Conservation (phyloP, 2,329 filamentous ascomycete species). For the Cladosporium velox region DNA sequence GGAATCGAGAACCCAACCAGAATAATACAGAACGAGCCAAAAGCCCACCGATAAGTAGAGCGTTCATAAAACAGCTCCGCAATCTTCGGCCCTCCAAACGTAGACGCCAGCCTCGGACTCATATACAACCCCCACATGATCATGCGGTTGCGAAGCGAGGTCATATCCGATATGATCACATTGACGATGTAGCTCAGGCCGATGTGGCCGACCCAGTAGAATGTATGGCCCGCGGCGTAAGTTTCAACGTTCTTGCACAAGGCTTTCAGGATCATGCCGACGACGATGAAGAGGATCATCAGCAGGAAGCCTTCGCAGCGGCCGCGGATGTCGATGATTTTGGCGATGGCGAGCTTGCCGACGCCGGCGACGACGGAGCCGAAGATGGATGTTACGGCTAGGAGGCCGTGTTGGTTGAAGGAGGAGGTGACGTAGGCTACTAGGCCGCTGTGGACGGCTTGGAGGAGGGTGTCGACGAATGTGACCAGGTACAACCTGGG, state of each 20-base stretch:
- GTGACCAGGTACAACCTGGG: slow-evolving; percentile 50
- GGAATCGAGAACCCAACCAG: slow-evolving; percentile 33
- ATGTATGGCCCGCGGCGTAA: slow-evolving; percentile 35
- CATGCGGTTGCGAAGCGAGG: slow-evolving; percentile 34
- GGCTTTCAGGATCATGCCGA: slow-evolving; percentile 35
- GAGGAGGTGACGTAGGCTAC: slow-evolving; percentile 44
- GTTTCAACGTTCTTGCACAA: slow-evolving; percentile 32
- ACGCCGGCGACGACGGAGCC: slow-evolving; percentile 41
- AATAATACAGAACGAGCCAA: slow-evolving; percentile 36
- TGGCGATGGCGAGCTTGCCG: slow-evolving; percentile 58
- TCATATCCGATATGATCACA: slow-evolving; percentile 38
- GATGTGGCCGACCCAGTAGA: slow-evolving; percentile 36
- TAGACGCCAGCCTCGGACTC: slow-evolving; percentile 37
- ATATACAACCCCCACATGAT: slow-evolving; percentile 35
- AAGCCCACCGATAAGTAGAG: slow-evolving; percentile 35
- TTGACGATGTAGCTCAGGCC: slow-evolving; percentile 35
- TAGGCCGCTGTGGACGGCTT: slow-evolving; percentile 44
- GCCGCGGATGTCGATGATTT: slow-evolving; percentile 68
- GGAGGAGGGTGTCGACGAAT: slow-evolving; percentile 52
- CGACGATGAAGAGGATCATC: slow-evolving; percentile 54
- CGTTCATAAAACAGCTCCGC: slow-evolving; percentile 28
- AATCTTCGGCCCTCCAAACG: slow-evolving; percentile 34
- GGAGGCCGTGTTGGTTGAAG: slow-evolving; percentile 40
- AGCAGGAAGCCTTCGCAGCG: slow-evolving; percentile 64
- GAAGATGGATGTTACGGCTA: slow-evolving; percentile 41